Evolutionary conservation across 768 basidiomycete genomes (phyloP).

Genomic region (Trametes coccinea): DNA sequence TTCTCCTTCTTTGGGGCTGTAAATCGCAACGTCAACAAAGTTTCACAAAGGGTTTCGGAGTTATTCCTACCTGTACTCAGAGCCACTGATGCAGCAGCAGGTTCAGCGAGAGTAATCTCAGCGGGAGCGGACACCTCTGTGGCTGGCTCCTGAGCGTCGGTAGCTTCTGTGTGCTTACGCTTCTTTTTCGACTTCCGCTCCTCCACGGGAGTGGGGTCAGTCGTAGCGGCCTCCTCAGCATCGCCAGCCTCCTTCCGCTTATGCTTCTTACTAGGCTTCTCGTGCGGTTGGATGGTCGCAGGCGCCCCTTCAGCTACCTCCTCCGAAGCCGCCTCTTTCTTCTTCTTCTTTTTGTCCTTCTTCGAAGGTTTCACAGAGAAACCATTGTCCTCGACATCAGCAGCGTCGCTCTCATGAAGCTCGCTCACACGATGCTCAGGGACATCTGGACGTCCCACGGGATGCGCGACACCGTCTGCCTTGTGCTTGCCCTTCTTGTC

Average conservation of each 20-base stretch:
- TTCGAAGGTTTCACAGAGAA: not conserved
- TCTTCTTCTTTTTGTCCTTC: slow-evolving; percentile 24
- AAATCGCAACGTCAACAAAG: not conserved
- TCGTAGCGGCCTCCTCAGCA: not conserved
- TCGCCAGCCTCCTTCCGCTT: not conserved
- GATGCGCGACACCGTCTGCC: not conserved
- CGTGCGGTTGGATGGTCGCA: not conserved
- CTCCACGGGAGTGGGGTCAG: no score
- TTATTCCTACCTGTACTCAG: not conserved
- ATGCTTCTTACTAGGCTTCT: not conserved
- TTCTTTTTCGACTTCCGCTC: no score
- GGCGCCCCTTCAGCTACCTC: not conserved
- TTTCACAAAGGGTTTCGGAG: no score
- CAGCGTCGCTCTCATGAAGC: not conserved
- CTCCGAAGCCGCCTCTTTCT: not conserved
- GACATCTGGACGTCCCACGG: not conserved
- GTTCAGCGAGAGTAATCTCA: not conserved
- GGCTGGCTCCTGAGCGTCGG: no score
- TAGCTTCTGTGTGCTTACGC: no score
- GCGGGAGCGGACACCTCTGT: no score
- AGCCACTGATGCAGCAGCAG: not conserved
- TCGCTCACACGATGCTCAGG: not conserved
- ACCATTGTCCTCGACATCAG: not conserved
- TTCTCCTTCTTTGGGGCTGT: not conserved
- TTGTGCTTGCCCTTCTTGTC: slow-evolving; percentile 13